Evolutionary conservation across 1,284 basidiomycete species (phyloP).

Genomic region (Fomitopsis palustris): DNA sequence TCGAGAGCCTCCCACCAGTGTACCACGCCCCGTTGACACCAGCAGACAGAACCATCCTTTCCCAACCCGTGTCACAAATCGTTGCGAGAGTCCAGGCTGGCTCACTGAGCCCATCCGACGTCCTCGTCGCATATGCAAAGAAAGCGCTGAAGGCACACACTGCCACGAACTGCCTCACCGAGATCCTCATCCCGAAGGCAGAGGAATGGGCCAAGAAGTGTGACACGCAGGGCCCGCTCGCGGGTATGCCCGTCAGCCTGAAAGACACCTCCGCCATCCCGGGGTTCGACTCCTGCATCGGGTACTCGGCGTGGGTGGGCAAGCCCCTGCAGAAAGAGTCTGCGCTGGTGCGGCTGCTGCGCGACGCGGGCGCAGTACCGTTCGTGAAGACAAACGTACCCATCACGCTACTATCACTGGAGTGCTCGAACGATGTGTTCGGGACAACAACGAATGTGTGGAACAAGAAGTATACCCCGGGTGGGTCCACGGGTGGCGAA

Average conservation of each 20-base stretch:
- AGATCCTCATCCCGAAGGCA: constrained; percentile 47
- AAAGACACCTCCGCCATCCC: constrained; percentile 66
- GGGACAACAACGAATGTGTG: constrained; percentile 67
- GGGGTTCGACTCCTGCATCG: constrained; percentile 73
- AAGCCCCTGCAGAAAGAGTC: constrained; percentile 50
- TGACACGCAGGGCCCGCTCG: constrained; percentile 47
- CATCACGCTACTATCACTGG: constrained; percentile 73
- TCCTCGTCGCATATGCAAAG: constrained; percentile 48
- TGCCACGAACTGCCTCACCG: constrained; percentile 56
- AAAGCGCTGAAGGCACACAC: constrained; percentile 48
- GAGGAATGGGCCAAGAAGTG: constrained; percentile 38
- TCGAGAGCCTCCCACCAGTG: constrained; percentile 34
- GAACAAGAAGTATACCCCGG: constrained; percentile 52
- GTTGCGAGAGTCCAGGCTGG: constrained; percentile 39
- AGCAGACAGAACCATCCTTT: constrained; percentile 38
- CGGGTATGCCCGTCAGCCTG: constrained; percentile 67
- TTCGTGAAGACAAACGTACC: constrained; percentile 78
- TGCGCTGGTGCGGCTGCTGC: constrained; percentile 57
- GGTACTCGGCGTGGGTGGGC: constrained; percentile 63
- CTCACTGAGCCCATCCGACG: constrained; percentile 34
- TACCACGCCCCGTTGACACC: constrained; percentile 39
- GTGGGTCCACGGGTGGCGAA: constrained; percentile 73
- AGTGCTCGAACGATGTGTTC: constrained; percentile 70
- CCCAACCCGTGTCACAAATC: constrained; percentile 35
- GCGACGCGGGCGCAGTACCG: constrained; percentile 67